These are phyloP conservation scores for Hypoxylon crocopeplum DNA, from an alignment of 495 filamentous ascomycete species.

Conservation along the genomic window DNA sequence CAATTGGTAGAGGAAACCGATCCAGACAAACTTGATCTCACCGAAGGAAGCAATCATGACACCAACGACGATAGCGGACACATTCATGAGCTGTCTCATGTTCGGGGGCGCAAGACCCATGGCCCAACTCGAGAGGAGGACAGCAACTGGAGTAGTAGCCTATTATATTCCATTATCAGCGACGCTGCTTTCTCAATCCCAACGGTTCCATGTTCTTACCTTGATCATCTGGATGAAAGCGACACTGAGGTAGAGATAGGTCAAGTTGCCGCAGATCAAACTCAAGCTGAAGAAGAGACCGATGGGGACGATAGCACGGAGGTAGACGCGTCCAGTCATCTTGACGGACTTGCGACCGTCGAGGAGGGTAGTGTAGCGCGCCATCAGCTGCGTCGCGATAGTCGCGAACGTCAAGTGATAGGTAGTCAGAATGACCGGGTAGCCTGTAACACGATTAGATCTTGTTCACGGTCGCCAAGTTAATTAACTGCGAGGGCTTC, in stretches of 20 bases:
- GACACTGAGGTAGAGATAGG: constrained; percentile 90
- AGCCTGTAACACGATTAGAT: constrained; percentile 53
- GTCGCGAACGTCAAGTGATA: constrained; percentile 92
- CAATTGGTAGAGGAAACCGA: constrained; percentile 86
- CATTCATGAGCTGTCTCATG: constrained; percentile 81
- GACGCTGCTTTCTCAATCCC: not conserved
- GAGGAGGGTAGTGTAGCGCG: constrained; percentile 81
- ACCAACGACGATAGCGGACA: constrained; percentile 87
- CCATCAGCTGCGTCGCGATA: constrained; percentile 87
- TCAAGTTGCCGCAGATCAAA: constrained; percentile 92
- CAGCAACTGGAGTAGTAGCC: constrained; percentile 91
- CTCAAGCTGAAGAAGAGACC: constrained; percentile 91
- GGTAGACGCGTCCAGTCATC: constrained; percentile 91
- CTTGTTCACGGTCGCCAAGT: constrained; percentile 4
- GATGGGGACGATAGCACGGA: constrained; percentile 91
- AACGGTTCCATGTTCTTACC: constrained; percentile 39
- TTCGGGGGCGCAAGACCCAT: constrained; percentile 80
- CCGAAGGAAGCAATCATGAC: constrained; percentile 89
- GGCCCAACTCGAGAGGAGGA: constrained; percentile 83
- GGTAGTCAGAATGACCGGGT: constrained; percentile 82
- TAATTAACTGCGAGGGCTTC: constrained; percentile 37
- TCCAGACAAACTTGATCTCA: constrained; percentile 89
- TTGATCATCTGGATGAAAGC: constrained; percentile 99
- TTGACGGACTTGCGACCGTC: constrained; percentile 90
- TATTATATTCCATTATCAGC: constrained; percentile 48